Conservation (phyloP, 2,329 filamentous ascomycete species). For the Aureobasidium sp. region DNA sequence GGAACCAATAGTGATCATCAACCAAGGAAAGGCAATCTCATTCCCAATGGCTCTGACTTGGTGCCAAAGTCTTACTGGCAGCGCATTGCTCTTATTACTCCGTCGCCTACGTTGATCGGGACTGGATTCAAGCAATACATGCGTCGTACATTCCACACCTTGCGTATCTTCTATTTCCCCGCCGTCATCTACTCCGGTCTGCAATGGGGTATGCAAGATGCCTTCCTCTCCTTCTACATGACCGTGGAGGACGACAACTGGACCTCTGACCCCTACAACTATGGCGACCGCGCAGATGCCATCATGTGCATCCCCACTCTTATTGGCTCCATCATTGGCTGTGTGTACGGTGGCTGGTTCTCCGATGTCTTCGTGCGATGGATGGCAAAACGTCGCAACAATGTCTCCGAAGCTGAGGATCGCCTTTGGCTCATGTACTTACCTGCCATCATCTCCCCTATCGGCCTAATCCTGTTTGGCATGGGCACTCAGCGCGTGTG, state of each 20-base stretch:
- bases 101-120: constrained; percentile 47
- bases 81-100: constrained; percentile 50
- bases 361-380: constrained; percentile 51
- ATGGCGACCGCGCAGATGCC: constrained; percentile 46
- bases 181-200: constrained; percentile 52
- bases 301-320: constrained; percentile 53
- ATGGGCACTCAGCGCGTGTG: constrained; percentile 46
- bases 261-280: constrained; percentile 49
- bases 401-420: constrained; percentile 50
- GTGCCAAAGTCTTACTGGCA: constrained; percentile 46
- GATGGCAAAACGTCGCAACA: constrained; percentile 47
- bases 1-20: not conserved
- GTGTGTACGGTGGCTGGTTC: constrained; percentile 51
- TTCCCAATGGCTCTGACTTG: constrained; percentile 10
- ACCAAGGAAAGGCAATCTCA: constrained; percentile 6
- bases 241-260: constrained; percentile 53
- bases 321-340: constrained; percentile 49
- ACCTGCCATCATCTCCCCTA: constrained; percentile 44
- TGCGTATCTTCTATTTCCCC: constrained; percentile 52
- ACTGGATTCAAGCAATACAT: constrained; percentile 49
- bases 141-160: constrained; percentile 46
- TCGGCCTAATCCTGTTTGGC: constrained; percentile 48
- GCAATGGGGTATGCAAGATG: constrained; percentile 54
- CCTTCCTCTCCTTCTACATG: constrained; percentile 54
- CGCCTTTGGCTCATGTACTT: constrained; percentile 47